Conservation (phyloP, 2,329 filamentous ascomycete genomes). For the Orbilia quercus region DNA sequence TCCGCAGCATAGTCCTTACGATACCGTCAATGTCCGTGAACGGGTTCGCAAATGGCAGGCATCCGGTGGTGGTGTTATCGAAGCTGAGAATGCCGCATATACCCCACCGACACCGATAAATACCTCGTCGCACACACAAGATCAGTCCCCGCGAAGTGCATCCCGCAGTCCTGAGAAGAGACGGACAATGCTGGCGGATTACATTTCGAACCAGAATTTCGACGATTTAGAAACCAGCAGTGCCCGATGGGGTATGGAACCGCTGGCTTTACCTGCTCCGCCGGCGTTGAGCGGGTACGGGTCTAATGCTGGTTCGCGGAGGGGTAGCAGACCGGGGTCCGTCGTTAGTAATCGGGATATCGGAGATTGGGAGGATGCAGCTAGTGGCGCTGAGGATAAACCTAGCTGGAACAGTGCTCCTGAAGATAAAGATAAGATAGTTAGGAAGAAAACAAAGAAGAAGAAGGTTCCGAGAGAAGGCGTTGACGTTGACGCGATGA, state of each 20-base stretch:
- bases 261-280: constrained; percentile 50
- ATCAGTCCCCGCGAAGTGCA: constrained; percentile 11
- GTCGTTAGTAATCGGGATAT: constrained; percentile 50
- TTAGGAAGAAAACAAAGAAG: constrained; percentile 57
- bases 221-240: constrained; percentile 49
- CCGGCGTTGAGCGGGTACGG: constrained; percentile 53
- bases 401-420: constrained; percentile 57
- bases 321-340: constrained; percentile 41
- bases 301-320: constrained; percentile 48
- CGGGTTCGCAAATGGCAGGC: constrained; percentile 60
- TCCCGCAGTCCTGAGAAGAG: constrained; percentile 49
- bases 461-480: constrained; percentile 57
- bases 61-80: constrained; percentile 59
- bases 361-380: constrained; percentile 55
- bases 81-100: constrained; percentile 51
- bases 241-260: constrained; percentile 49
- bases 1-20: constrained; percentile 57
- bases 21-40: constrained; percentile 60
- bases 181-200: constrained; percentile 47
- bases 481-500: constrained; percentile 55
- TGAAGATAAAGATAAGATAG: constrained; percentile 57
- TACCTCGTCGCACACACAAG: background rate
- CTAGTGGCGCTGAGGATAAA: constrained; percentile 56
- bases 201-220: constrained; percentile 39
- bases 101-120: constrained; percentile 30